A percentile compares a stretch with the other conserved stretches of the same genome.
phyloP scores from a whole-genome alignment of 139 green algal species.

The Chlamydomonas sp. region DNA sequence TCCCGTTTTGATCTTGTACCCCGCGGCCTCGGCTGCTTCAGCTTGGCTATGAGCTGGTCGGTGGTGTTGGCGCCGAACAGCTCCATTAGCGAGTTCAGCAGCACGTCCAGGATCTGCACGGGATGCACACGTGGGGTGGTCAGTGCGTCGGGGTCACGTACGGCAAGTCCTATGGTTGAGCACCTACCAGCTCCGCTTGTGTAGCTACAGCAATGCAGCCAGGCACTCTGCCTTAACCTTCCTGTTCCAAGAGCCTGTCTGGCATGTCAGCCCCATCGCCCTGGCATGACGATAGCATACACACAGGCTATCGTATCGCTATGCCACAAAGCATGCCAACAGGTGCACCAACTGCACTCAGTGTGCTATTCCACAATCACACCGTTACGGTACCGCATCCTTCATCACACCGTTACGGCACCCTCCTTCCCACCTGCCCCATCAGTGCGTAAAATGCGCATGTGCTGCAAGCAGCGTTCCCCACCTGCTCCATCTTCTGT shows the following conservation, averaged over 20 bases:
- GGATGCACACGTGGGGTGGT: neutral
- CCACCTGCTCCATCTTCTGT: conserved; percentile 49
- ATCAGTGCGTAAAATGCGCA: too few species aligned
- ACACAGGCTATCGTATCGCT: neutral
- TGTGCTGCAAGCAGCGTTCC: neutral
- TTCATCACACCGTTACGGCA: neutral
- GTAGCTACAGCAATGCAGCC: too few species aligned
- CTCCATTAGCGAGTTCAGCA: conserved; percentile 17
- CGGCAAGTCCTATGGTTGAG: too few species aligned
- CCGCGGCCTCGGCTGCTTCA: conserved; percentile 26
- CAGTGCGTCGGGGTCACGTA: neutral
- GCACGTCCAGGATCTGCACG: conserved; percentile 32
- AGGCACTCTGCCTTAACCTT: too few species aligned
- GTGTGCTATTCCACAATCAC: too few species aligned
- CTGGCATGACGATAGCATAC: neutral
- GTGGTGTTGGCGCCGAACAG: conserved; percentile 7
- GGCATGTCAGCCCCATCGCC: too few species aligned
- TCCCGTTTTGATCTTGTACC: conserved; percentile 18
- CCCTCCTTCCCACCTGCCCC: neutral
- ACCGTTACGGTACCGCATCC: too few species aligned
- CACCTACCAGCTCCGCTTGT: too few species aligned
- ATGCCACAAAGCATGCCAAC: neutral
- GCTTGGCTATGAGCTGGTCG: conserved; percentile 16
- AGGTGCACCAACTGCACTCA: too few species aligned
- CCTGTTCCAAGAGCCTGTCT: too few species aligned